Conservation (phyloP, 495 filamentous ascomycete species). For the Schizothecium vesticola region DNA sequence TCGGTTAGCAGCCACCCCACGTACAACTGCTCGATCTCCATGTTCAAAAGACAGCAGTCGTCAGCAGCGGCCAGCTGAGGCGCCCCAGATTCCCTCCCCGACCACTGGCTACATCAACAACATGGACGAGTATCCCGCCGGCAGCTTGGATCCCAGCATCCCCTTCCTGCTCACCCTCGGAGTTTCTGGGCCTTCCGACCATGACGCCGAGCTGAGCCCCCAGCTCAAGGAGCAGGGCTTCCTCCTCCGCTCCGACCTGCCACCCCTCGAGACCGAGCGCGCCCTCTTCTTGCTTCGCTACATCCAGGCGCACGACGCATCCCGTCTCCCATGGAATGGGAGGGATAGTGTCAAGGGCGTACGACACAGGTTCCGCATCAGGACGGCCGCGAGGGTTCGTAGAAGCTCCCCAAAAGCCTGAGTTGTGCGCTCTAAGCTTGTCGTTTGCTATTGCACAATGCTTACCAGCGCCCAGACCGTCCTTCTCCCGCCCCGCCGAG, state of each 20-base stretch:
- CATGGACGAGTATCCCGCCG: slow-evolving; percentile 84
- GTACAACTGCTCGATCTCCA: background rate
- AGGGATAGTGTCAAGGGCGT: slow-evolving; percentile 31
- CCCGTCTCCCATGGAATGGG: slow-evolving; percentile 54
- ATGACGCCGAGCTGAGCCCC: slow-evolving; percentile 37
- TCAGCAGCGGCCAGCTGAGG: slow-evolving; percentile 1
- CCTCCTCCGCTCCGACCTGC: slow-evolving; percentile 61
- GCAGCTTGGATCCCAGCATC: slow-evolving; percentile 75
- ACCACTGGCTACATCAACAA: background rate
- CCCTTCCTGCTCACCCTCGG: slow-evolving; percentile 78
- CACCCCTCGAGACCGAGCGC: slow-evolving; percentile 56
- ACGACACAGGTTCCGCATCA: slow-evolving; percentile 57
- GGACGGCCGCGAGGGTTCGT: slow-evolving; percentile 71
- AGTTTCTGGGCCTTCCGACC: slow-evolving; percentile 41
- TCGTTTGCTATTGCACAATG: background rate
- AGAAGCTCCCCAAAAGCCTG: background rate
- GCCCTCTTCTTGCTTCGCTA: slow-evolving; percentile 62
- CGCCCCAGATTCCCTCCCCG: background rate
- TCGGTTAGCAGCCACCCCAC: background rate
- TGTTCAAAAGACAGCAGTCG: background rate
- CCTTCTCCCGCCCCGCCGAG: slow-evolving; percentile 47
- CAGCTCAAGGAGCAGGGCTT: slow-evolving; percentile 54
- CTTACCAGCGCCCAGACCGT: slow-evolving; percentile 36
- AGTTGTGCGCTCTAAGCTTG: background rate
- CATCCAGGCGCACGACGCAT: slow-evolving; percentile 61